Conservation (phyloP, 129 eudicot species). For the Pseudognaphalium luteoalbum region DNA sequence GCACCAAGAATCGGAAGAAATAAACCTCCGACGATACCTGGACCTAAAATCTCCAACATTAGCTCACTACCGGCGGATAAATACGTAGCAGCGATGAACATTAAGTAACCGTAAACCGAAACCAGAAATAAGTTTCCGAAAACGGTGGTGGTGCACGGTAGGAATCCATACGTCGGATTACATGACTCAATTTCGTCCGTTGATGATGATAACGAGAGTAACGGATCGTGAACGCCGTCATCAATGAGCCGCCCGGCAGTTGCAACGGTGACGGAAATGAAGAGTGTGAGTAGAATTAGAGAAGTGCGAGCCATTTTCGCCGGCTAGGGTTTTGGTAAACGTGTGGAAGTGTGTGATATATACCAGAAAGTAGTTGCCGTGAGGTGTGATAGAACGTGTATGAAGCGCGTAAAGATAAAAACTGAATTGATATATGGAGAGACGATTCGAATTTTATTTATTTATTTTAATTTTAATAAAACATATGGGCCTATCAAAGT, state of each 20-base stretch:
- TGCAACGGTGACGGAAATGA: slow-evolving; percentile 16
- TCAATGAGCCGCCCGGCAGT: slow-evolving; percentile 44
- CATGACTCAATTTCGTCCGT: slow-evolving; percentile 35
- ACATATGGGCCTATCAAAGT: not conserved
- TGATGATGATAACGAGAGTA: slow-evolving; percentile 15
- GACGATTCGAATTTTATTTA: not conserved
- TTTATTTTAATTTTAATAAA: no score
- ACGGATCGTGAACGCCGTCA: slow-evolving; percentile 41
- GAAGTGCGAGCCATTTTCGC: slow-evolving; percentile 20
- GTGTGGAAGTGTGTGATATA: slow-evolving; percentile 16
- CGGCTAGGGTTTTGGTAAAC: not conserved
- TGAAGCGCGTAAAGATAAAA: slow-evolving; percentile 28
- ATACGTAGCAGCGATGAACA: slow-evolving; percentile 71
- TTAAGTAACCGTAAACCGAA: slow-evolving; percentile 66
- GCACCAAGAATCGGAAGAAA: slow-evolving; percentile 83
- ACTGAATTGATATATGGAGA: not conserved
- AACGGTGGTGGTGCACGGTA: slow-evolving; percentile 71
- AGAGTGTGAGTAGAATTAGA: slow-evolving; percentile 30
- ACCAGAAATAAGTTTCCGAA: slow-evolving; percentile 57
- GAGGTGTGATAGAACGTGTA: slow-evolving; percentile 24
- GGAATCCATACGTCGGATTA: slow-evolving; percentile 68
- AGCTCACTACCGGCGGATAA: slow-evolving; percentile 70
- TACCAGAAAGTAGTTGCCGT: not conserved
- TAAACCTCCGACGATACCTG: slow-evolving; percentile 80
- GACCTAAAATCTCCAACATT: slow-evolving; percentile 73